Evolutionary conservation across 2,329 filamentous ascomycete species (phyloP), one percentile per base, ranked within the genome.

Genomic region (Apiospora koreana): DNA sequence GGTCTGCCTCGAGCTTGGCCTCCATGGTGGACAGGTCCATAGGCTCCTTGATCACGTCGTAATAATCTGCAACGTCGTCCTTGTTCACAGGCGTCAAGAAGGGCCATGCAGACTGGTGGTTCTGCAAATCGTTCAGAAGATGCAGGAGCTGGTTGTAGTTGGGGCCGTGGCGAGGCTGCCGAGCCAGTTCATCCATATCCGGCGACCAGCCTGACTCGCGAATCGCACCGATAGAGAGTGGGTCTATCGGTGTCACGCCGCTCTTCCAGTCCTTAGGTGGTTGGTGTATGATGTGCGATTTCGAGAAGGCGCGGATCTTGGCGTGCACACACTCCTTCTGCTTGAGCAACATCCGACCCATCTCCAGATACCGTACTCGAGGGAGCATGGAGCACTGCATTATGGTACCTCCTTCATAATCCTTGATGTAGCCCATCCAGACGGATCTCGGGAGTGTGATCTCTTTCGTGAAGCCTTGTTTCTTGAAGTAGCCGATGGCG

Each of bases 361-460:
- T 90, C 81, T 99, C 95, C 7, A 99, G 91, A 81, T 99, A 99
- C 67, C 96, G 93, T 69, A 98, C 94, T 73, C 93, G 93, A 9
- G 95, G 95, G 25, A 99, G 88, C 96, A 99, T 98, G 68, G 93
- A 94, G 79, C 96, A 99, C 83, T 99, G 96, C 96, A 99, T 99
- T 72, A 99, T 97, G 0, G 96, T 99, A 71, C 96, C 96, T 70
- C 96, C 96, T 82, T 99, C 96, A 80, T 99, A 99, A 80, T 99
- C 96, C 80, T 99, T 99, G 85, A 99, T 99, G 77, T 98, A 99
- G 2, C 96, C 96, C 96, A 98, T 98, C 96, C 96, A 99, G 3
- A 94, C 91, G 2, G 92, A 91, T 77, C 91, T 93, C 71, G 96
- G 93, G 0, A 99, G 89, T 0, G 95, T 97, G 73, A 99, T 98